These are phyloP conservation scores for Fusarium newnesense DNA, from an alignment of 2,329 filamentous ascomycete genomes.

Conservation along the genomic window DNA sequence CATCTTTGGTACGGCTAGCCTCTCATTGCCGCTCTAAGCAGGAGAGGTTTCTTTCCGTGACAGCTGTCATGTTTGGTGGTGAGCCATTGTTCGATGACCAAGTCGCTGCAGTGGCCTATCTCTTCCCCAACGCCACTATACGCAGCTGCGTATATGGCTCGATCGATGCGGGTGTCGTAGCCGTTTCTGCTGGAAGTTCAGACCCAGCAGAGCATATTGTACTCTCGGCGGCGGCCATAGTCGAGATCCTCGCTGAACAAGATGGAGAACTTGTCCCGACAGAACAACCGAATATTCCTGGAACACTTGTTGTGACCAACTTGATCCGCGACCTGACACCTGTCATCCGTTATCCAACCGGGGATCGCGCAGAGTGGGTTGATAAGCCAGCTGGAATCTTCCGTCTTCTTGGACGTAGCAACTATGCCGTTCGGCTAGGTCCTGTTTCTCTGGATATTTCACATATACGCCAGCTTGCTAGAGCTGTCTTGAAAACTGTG, in stretches of 20 bases:
- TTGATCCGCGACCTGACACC: slow-evolving; percentile 1
- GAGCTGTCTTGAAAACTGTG: neutral
- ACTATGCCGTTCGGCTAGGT: neutral
- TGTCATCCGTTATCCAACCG: neutral
- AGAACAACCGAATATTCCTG: neutral
- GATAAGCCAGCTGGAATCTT: neutral
- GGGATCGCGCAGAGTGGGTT: neutral
- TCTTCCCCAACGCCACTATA: neutral
- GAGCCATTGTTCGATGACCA: slow-evolving; percentile 3
- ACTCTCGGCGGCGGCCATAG: neutral
- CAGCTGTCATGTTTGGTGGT: slow-evolving; percentile 1
- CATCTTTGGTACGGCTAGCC: neutral
- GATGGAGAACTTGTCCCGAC: neutral
- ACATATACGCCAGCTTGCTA: neutral
- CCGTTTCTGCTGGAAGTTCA: neutral
- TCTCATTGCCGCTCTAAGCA: neutral
- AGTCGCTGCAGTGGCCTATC: neutral
- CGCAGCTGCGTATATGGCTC: slow-evolving; percentile 4
- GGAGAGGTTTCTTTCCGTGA: neutral
- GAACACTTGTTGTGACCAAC: neutral
- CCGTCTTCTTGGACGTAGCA: neutral
- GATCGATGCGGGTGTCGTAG: neutral
- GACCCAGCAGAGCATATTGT: neutral
- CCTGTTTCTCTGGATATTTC: slow-evolving; percentile 7
- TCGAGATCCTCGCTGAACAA: neutral